These are phyloP conservation scores for Melaleuca quinquenervia DNA, from an alignment of 345 rosid species.

Conservation along the genomic window DNA sequence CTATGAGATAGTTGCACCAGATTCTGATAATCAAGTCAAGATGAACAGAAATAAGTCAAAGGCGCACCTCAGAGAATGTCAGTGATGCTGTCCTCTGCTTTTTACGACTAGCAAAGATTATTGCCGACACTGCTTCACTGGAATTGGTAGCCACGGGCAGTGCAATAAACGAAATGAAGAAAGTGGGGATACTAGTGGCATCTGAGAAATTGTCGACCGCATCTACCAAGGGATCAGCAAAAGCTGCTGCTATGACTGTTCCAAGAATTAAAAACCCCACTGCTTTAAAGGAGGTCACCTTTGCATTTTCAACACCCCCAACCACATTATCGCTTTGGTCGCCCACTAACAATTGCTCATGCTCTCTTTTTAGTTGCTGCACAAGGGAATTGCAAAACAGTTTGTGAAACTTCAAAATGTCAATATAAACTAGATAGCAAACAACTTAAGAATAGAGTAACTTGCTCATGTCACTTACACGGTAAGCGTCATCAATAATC, in stretches of 20 bases:
- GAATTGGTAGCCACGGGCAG: constrained; percentile 93
- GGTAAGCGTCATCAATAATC: constrained; percentile 22
- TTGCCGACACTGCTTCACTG: constrained; percentile 92
- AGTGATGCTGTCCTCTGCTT: constrained; percentile 69
- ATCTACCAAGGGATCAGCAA: constrained; percentile 95
- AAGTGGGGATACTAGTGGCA: constrained; percentile 89
- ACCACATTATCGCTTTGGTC: constrained; percentile 32
- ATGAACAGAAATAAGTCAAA: neutral
- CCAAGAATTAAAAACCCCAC: constrained; percentile 53
- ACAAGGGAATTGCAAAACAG: neutral
- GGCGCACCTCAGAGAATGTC: constrained; percentile 84
- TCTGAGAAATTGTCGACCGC: constrained; percentile 81
- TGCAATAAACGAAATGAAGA: constrained; percentile 87
- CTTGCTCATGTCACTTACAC: constrained; percentile 18
- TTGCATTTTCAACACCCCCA: constrained; percentile 35
- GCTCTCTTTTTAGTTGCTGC: constrained; percentile 68
- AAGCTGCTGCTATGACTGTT: constrained; percentile 76
- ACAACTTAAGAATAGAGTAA: neutral
- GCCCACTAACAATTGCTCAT: constrained; percentile 27
- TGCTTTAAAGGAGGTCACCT: constrained; percentile 57
- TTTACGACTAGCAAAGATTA: constrained; percentile 77
- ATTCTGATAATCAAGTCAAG: neutral
- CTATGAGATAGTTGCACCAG: neutral
- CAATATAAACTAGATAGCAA: neutral
- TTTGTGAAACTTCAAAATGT: neutral